Percentiles rank a stretch among this genome's conserved stretches.
phyloP scores from a whole-genome alignment of 1,284 basidiomycete species.

The Malassezia sympodialis region DNA sequence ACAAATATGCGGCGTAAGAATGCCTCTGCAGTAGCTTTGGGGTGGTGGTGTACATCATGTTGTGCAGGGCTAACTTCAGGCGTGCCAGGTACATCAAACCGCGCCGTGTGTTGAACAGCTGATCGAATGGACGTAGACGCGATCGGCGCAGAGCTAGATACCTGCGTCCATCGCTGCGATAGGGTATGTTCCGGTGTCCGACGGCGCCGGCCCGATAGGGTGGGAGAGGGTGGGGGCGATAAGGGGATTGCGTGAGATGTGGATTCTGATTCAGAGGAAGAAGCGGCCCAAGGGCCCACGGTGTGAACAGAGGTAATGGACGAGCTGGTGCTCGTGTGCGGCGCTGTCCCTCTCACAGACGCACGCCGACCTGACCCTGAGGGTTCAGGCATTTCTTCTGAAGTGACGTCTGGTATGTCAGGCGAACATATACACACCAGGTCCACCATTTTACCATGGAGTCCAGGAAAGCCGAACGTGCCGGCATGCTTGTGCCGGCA shows the following conservation, averaged over 20 bases:
- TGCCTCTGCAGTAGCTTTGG: slow-evolving; percentile 23
- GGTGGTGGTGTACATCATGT: slow-evolving; percentile 26
- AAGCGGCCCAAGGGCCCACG: neutral
- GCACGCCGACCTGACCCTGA: slow-evolving; percentile 18
- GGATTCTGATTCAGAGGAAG: neutral
- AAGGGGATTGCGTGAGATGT: neutral
- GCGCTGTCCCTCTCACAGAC: slow-evolving; percentile 26
- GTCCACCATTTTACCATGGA: slow-evolving; percentile 21
- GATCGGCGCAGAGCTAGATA: neutral
- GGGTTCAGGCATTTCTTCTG: slow-evolving; percentile 19
- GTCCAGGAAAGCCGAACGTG: slow-evolving; percentile 11
- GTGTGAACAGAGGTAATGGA: neutral
- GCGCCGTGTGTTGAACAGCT: slow-evolving; percentile 1
- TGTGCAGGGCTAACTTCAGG: slow-evolving; percentile 38
- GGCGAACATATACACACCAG: neutral
- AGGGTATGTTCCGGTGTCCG: neutral
- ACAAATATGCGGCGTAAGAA: slow-evolving; percentile 31
- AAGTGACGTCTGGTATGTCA: slow-evolving; percentile 7
- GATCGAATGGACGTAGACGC: neutral
- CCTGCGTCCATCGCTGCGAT: neutral
- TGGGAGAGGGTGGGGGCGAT: slow-evolving; percentile 8
- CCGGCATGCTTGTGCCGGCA: neutral
- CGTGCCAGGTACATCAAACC: slow-evolving; percentile 26
- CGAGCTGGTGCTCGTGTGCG: slow-evolving; percentile 4
- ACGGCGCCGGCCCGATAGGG: neutral